Evolutionary conservation across 805 yeast species (phyloP), one percentile per base, ranked within the genome.

Genomic region (Candida morakotiae): DNA sequence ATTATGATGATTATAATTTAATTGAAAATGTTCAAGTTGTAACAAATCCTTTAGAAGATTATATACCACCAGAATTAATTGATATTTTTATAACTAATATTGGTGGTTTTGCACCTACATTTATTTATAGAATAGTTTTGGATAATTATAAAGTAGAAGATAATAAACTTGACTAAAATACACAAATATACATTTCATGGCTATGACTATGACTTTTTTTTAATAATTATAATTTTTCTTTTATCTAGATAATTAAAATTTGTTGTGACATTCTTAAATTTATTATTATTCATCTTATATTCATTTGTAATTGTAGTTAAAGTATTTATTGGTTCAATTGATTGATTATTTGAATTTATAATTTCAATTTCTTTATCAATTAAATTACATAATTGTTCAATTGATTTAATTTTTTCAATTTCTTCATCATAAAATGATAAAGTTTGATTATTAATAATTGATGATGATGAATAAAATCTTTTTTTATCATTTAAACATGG

Each of bases 81-180:
- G 97, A 93, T 60, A 87, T 93, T 43, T 87, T 84, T 59, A 86
- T 93, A 51, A 91, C 98, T 9, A 91, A 93, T 57, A 77, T 89
- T 36, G 98, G 98, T 34, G 98, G 98, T 11, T 88, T 85, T 57
- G 86, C 98, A 18, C 98, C 98, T 32, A 87, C 91, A 51, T 93
- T 93, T 64, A 84, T 93, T 38, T 93, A 93, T 62, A 81, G 98
- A 62, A 84, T 93, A 38, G 95, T 93, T 15, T 77, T 89, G 67
- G 98, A 93, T 61, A 87, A 91, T 62, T 93, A 93, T 62, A 83
- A 84, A 60, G 77, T 81, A 37, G 88, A 83, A 51, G 98, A 93
- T 65, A 86, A 77, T 41, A 71, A 71, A 49, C 64, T 82, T 44
- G 79, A 70, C 40, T 69, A 60, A 32, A 10, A 17, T n/a, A 22